Evolutionary conservation across 169 alveolate species (phyloP).

Genomic region (Toxoplasma gondii): DNA sequence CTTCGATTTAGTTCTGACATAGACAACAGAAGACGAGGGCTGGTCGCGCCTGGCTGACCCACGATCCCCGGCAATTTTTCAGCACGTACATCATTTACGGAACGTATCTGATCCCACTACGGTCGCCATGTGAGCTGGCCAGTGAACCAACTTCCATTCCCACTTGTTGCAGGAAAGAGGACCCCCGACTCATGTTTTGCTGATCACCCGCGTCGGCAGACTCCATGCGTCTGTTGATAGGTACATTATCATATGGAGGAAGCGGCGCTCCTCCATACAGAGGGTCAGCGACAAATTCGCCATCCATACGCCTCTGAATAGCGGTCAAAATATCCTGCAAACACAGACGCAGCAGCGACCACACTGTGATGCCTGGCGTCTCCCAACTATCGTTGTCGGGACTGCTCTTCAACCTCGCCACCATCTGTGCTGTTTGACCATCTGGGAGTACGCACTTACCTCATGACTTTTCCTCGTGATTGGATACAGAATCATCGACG

Average conservation of each 20-base stretch:
- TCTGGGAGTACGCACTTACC: slow-evolving; percentile 17
- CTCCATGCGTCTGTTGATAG: neutral
- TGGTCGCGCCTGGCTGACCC: slow-evolving; percentile 22
- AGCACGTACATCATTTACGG: slow-evolving; percentile 17
- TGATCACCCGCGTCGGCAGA: slow-evolving; percentile 28
- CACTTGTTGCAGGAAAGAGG: slow-evolving; percentile 50
- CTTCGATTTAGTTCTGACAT: neutral
- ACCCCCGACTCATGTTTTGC: neutral
- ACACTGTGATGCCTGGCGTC: neutral
- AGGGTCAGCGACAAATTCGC: slow-evolving; percentile 45
- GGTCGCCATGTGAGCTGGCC: slow-evolving; percentile 38
- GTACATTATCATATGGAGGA: slow-evolving; percentile 53
- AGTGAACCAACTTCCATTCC: slow-evolving; percentile 54
- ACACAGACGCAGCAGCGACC: neutral
- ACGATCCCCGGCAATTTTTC: neutral
- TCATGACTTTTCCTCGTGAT: slow-evolving; percentile 40
- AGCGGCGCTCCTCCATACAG: slow-evolving; percentile 51
- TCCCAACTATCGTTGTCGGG: neutral
- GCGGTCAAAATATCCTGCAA: slow-evolving; percentile 36
- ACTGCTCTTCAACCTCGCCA: neutral
- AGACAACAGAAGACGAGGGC: neutral
- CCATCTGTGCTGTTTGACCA: neutral
- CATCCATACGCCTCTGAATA: slow-evolving; percentile 40
- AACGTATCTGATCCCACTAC: slow-evolving; percentile 40
- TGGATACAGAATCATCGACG: slow-evolving; percentile 36